phyloP scores from a whole-genome alignment of 345 rosid species.

The Acer saccharum region DNA sequence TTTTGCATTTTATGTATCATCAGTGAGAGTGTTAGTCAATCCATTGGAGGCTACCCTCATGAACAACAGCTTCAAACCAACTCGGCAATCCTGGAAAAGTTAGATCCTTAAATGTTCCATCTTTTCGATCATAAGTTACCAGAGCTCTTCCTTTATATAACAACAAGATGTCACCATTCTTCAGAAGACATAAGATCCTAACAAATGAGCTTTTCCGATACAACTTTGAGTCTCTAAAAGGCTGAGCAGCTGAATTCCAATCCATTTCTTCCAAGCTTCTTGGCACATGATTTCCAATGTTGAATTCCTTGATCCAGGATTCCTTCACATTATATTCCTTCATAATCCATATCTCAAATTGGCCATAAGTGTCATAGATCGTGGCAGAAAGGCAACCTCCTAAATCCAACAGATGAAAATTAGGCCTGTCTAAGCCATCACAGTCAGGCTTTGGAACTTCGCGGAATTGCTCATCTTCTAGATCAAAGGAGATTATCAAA shows the following conservation, averaged over 20 bases:
- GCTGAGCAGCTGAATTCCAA: neutral
- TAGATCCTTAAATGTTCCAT: slow-evolving; percentile 5
- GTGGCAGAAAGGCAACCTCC: slow-evolving; percentile 28
- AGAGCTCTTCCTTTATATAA: slow-evolving; percentile 3
- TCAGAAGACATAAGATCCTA: slow-evolving; percentile 6
- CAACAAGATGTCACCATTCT: neutral
- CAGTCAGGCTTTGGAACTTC: slow-evolving; percentile 16
- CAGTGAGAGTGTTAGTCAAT: neutral
- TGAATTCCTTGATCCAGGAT: slow-evolving; percentile 34
- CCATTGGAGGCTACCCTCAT: neutral
- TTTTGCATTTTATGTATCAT: no score
- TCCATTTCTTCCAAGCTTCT: slow-evolving; percentile 14
- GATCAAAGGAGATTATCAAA: slow-evolving; percentile 27
- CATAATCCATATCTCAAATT: slow-evolving; percentile 30
- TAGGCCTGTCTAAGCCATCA: neutral
- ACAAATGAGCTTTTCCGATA: neutral
- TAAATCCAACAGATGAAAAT: slow-evolving; percentile 11
- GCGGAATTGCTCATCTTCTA: slow-evolving; percentile 29
- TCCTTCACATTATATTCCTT: slow-evolving; percentile 27
- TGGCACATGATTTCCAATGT: slow-evolving; percentile 23
- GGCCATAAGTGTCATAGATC: neutral
- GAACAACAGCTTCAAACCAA: slow-evolving; percentile 2
- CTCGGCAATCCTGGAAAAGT: neutral
- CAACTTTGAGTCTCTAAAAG: neutral
- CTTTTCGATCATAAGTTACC: neutral